These are phyloP conservation scores for Penicillium maclennaniae DNA, from an alignment of 495 filamentous ascomycete genomes.

Conservation along the genomic window DNA sequence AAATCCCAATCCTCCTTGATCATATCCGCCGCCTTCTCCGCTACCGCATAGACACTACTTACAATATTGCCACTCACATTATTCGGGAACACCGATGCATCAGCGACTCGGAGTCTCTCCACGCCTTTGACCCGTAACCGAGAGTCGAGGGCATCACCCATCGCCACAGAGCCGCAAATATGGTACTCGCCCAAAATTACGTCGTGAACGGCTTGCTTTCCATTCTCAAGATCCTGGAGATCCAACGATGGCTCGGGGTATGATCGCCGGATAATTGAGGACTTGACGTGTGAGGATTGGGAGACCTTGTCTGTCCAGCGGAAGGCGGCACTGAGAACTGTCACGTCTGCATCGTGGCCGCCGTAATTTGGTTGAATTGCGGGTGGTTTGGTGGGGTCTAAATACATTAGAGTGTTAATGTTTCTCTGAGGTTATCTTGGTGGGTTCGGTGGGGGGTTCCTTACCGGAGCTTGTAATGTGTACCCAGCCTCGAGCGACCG, in stretches of 20 bases:
- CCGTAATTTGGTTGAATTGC: conserved; percentile 27
- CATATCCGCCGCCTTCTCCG: conserved; percentile 51
- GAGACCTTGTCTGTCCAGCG: conserved; percentile 23
- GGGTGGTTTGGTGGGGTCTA: conserved; percentile 20
- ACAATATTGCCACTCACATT: conserved; percentile 47
- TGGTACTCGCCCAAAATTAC: conserved; percentile 18
- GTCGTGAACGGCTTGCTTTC: conserved; percentile 18
- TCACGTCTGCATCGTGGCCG: conserved; percentile 35
- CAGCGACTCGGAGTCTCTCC: conserved; percentile 49
- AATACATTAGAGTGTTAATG: not conserved
- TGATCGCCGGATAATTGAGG: conserved; percentile 12
- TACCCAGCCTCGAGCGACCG: conserved; percentile 51
- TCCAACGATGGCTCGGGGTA: conserved; percentile 18
- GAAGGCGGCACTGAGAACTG: conserved; percentile 31
- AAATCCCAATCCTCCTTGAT: conserved; percentile 41
- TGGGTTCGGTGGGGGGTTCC: not conserved
- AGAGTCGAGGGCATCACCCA: conserved; percentile 53
- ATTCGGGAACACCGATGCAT: conserved; percentile 48
- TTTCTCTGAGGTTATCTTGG: not conserved
- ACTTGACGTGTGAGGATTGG: conserved; percentile 15
- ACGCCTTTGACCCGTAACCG: conserved; percentile 46
- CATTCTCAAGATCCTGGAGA: conserved; percentile 16
- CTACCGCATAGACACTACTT: conserved; percentile 51
- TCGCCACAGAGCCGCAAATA: conserved; percentile 49
- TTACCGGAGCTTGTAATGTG: conserved; percentile 43